Conservation (phyloP, 2,329 filamentous ascomycete species). For the Aspergillus sp. region DNA sequence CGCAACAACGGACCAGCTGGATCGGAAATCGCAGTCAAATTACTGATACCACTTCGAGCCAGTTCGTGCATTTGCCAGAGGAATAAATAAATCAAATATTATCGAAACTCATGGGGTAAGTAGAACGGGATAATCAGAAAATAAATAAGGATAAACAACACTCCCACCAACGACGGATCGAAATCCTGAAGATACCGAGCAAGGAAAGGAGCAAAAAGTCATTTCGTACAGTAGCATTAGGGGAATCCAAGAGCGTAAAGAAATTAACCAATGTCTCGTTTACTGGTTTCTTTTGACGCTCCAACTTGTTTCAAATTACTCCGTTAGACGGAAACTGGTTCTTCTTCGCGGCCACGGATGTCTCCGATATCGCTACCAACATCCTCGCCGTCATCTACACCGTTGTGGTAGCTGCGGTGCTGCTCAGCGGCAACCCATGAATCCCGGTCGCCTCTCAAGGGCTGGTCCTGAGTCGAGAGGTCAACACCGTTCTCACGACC, state of each 20-base stretch:
- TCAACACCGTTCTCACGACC: conserved; percentile 73
- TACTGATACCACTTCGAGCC: neutral
- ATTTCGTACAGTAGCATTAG: conserved; percentile 5
- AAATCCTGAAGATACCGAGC: neutral
- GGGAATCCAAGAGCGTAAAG: conserved; percentile 12
- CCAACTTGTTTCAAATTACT: neutral
- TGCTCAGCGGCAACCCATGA: conserved; percentile 76
- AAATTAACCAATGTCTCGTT: conserved; percentile 11
- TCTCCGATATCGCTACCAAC: conserved; percentile 35
- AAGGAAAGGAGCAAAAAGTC: neutral
- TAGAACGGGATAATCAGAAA: neutral
- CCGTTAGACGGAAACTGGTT: conserved; percentile 25
- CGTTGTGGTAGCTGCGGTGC: conserved; percentile 46
- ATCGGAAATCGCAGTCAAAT: neutral
- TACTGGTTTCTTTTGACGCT: neutral
- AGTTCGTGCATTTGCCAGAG: neutral
- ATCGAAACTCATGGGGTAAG: conserved; percentile 8
- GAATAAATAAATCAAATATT: neutral
- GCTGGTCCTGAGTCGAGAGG: conserved; percentile 77
- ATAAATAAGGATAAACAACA: conserved; percentile 9
- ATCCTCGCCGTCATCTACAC: conserved; percentile 43
- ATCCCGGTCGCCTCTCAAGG: conserved; percentile 73
- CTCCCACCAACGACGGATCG: conserved; percentile 13
- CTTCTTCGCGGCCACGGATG: conserved; percentile 37
- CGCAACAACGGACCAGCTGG: neutral